Percentiles rank a stretch among this genome's conserved stretches.
Conservation (phyloP, 164 flowering plant genomes). For the Macadamia tetraphylla region DNA sequence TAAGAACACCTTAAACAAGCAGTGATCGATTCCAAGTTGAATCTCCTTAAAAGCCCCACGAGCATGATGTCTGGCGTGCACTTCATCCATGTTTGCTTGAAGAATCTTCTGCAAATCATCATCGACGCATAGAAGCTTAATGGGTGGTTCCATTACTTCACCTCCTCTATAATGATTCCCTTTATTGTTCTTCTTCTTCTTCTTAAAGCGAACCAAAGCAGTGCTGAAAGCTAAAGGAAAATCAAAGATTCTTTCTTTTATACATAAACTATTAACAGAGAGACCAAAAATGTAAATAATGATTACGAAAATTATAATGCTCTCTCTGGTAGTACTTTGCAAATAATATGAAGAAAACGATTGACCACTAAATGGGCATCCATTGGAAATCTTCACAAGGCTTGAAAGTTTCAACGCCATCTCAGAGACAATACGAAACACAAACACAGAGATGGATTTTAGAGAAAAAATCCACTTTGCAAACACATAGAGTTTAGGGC, state of each 20-base stretch:
- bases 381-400: not conserved
- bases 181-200: not conserved
- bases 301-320: too few relatives aligned
- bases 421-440: too few relatives aligned
- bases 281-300: too few relatives aligned
- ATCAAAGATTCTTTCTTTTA: too few relatives aligned
- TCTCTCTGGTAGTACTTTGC: too few relatives aligned
- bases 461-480: too few relatives aligned
- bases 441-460: too few relatives aligned
- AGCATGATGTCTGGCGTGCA: conserved; percentile 60
- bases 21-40: conserved; percentile 79
- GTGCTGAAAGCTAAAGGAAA: too few relatives aligned
- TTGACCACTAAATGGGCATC: not conserved
- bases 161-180: not conserved
- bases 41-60: conserved; percentile 81
- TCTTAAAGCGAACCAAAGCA: too few relatives aligned
- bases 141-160: conserved; percentile 19
- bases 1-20: conserved; percentile 65
- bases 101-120: conserved; percentile 49
- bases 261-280: too few relatives aligned
- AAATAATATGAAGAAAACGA: too few relatives aligned
- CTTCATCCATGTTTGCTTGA: conserved; percentile 64
- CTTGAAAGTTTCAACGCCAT: not conserved
- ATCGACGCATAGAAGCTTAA: conserved; percentile 33
- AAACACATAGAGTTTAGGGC: too few relatives aligned